These are phyloP conservation scores for Didymella segeticola DNA, from an alignment of 2,329 filamentous ascomycete species.

Conservation along the genomic window DNA sequence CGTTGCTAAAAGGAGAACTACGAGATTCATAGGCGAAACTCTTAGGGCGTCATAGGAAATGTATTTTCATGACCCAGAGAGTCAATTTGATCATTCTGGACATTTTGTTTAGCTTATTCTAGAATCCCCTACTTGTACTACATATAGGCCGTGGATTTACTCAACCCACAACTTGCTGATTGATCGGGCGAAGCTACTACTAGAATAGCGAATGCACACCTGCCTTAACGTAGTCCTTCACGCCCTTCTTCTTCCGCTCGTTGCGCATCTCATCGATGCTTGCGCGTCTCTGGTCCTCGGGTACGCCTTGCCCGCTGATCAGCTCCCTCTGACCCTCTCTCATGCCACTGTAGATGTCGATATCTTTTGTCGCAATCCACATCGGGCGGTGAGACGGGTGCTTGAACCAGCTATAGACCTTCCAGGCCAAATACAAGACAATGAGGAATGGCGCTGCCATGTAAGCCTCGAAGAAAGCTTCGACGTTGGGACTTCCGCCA, in stretches of 20 bases:
- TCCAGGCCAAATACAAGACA: conserved; percentile 57
- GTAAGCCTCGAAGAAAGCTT: conserved; percentile 54
- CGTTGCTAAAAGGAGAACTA: too few species aligned
- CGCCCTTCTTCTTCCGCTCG: conserved; percentile 9
- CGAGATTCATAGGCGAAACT: too few species aligned
- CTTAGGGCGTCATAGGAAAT: too few species aligned
- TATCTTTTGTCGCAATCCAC: conserved; percentile 36
- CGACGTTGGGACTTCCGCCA: conserved; percentile 34
- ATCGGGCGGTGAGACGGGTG: conserved; percentile 29
- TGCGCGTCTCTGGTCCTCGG: conserved; percentile 6
- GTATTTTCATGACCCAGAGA: too few species aligned
- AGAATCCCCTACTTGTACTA: too few species aligned
- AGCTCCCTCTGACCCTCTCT: conserved; percentile 22
- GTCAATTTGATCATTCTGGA: too few species aligned
- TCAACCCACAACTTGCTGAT: too few species aligned
- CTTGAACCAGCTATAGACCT: conserved; percentile 38
- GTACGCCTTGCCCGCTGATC: conserved; percentile 16
- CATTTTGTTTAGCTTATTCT: too few species aligned
- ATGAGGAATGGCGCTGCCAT: conserved; percentile 54
- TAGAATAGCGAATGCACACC: background rate
- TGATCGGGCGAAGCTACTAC: too few species aligned
- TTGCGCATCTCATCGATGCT: conserved; percentile 15
- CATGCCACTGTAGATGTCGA: conserved; percentile 43
- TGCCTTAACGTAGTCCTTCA: background rate
- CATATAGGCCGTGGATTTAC: too few species aligned